Evolutionary conservation across 805 yeast species (phyloP).

Genomic region (Brettanomyces anomalus): DNA sequence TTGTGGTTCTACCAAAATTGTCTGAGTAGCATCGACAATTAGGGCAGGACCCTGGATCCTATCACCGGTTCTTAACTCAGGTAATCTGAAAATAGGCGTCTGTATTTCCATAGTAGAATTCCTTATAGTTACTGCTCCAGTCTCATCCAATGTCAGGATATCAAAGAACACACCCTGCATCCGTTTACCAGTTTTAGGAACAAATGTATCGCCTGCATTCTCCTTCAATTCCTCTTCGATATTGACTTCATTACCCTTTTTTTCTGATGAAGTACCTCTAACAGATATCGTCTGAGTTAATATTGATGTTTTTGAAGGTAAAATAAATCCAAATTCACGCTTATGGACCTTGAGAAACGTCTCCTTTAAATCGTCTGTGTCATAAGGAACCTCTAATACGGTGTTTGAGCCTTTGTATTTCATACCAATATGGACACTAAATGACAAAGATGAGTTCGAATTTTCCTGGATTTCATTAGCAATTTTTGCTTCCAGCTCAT

Average conservation of each 20-base stretch:
- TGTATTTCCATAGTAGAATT: conserved; percentile 17
- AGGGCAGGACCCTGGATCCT: conserved; percentile 40
- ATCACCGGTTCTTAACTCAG: conserved; percentile 31
- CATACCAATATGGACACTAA: conserved; percentile 47
- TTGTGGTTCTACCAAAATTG: conserved; percentile 27
- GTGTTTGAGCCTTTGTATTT: conserved; percentile 54
- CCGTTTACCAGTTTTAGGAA: neutral
- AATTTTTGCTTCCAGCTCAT: conserved; percentile 6
- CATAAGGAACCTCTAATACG: conserved; percentile 21
- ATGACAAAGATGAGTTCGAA: conserved; percentile 16
- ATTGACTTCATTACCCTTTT: conserved; percentile 17
- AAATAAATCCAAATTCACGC: conserved; percentile 26
- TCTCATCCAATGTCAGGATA: neutral
- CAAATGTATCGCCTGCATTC: conserved; percentile 5
- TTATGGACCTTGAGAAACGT: conserved; percentile 21
- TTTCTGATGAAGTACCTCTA: neutral
- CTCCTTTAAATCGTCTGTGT: conserved; percentile 13
- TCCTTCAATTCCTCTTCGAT: conserved; percentile 23
- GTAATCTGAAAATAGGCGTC: conserved; percentile 10
- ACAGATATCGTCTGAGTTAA: conserved; percentile 1
- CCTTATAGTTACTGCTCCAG: conserved; percentile 3
- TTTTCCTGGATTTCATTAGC: conserved; percentile 6
- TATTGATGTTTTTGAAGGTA: conserved; percentile 3
- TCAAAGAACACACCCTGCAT: conserved; percentile 1
- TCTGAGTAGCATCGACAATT: conserved; percentile 29